Evolutionary conservation across 1,139 yeast genomes (phyloP).

Genomic region (Lodderomyces elongisporus): DNA sequence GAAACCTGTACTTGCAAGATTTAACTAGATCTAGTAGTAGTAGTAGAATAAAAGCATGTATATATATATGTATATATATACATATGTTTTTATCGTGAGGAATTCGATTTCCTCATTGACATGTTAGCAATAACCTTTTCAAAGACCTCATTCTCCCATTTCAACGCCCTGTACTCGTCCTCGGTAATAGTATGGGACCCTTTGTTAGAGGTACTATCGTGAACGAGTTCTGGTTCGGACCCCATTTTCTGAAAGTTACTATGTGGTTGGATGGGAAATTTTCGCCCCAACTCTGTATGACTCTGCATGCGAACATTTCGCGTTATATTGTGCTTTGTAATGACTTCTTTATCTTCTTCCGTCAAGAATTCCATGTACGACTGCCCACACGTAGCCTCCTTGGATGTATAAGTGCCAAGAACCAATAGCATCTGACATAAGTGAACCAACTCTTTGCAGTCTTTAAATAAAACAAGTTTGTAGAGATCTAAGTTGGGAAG

Average conservation of each 20-base stretch:
- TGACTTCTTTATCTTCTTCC: constrained; percentile 14
- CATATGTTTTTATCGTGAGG: no score
- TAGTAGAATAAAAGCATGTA: no score
- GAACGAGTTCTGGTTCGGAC: no score
- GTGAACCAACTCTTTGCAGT: constrained; percentile 14
- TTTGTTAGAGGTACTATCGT: neutral
- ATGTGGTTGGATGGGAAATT: no score
- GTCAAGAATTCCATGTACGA: constrained; percentile 16
- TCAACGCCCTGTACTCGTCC: constrained; percentile 16
- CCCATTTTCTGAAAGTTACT: no score
- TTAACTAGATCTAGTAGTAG: constrained; percentile 23
- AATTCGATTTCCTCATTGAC: no score
- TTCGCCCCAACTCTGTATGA: no score
- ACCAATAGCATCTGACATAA: constrained; percentile 17
- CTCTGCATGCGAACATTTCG: no score
- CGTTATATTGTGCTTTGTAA: neutral
- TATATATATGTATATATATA: no score
- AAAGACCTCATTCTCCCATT: constrained; percentile 21
- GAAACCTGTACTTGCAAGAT: constrained; percentile 57
- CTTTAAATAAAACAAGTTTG: constrained; percentile 15
- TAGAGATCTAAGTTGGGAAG: constrained; percentile 12
- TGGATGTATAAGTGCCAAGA: constrained; percentile 21
- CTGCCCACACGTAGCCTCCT: constrained; percentile 18
- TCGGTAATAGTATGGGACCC: constrained; percentile 5
- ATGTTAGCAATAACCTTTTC: constrained; percentile 14